A percentile compares a stretch with the other conserved stretches of the same genome.
Conservation (phyloP, 2,329 filamentous ascomycete species). For the Dothistroma septosporum region DNA sequence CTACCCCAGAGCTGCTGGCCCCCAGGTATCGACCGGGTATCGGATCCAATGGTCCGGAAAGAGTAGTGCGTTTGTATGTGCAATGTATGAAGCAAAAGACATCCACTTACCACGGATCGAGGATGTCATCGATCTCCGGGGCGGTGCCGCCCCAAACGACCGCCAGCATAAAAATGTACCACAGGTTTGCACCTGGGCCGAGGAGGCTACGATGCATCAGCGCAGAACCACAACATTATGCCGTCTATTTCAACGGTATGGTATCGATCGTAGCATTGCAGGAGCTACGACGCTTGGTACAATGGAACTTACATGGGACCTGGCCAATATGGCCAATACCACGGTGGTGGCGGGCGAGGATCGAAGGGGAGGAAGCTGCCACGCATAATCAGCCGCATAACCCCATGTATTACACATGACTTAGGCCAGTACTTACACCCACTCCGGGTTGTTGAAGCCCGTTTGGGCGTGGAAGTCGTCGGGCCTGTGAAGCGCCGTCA, state of each 20-base stretch:
- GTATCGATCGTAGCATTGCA: not conserved
- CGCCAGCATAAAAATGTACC: not conserved
- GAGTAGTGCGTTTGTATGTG: too few relatives aligned
- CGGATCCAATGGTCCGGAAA: too few relatives aligned
- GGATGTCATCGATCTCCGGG: not conserved
- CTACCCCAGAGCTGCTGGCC: too few relatives aligned
- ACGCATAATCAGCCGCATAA: too few relatives aligned
- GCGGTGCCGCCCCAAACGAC: not conserved
- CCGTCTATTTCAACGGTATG: not conserved
- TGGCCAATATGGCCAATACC: not conserved
- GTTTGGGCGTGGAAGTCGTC: not conserved
- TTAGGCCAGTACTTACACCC: not conserved
- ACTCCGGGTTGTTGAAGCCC: not conserved
- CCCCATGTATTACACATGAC: too few relatives aligned
- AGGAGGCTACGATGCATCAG: not conserved
- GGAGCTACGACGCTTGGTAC: not conserved
- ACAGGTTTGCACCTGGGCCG: not conserved
- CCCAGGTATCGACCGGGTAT: too few relatives aligned
- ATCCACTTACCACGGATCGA: not conserved
- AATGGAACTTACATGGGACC: not conserved
- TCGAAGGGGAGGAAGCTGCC: not conserved
- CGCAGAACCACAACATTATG: not conserved
- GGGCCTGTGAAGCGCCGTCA: not conserved
- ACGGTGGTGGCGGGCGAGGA: not conserved
- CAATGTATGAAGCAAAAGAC: not conserved